Conservation (phyloP, 2,329 filamentous ascomycete genomes). For the Cercospora canescens region DNA sequence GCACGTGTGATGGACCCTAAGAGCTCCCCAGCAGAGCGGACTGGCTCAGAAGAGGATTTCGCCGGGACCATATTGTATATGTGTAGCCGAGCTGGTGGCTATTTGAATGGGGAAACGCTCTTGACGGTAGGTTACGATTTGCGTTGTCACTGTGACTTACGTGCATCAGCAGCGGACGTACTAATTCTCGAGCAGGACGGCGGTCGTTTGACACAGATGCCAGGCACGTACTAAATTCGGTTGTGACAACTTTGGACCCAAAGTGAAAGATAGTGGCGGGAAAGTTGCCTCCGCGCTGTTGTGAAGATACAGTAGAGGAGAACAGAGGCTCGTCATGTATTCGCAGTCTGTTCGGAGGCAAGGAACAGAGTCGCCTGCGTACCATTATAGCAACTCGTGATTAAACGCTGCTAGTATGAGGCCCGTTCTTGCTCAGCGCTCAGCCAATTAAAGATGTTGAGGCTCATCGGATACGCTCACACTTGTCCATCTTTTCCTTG, state of each 20-base stretch:
- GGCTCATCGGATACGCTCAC: no score
- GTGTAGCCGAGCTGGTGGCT: conserved; percentile 63
- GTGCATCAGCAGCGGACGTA: no score
- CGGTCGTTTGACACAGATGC: conserved; percentile 39
- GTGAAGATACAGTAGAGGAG: no score
- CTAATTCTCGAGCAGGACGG: conserved; percentile 4
- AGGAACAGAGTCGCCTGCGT: no score
- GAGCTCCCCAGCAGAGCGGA: conserved; percentile 58
- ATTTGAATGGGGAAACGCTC: conserved; percentile 64
- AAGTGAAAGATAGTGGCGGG: not conserved
- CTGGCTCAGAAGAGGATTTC: conserved; percentile 64
- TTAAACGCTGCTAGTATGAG: no score
- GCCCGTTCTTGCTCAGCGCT: no score
- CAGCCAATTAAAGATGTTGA: no score
- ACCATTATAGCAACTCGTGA: no score
- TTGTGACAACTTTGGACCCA: not conserved
- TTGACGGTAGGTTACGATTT: conserved; percentile 47
- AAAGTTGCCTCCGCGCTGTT: not conserved
- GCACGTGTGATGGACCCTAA: conserved; percentile 51
- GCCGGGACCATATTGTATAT: conserved; percentile 66
- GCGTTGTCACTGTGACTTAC: no score
- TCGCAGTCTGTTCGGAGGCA: no score
- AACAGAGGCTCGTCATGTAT: no score
- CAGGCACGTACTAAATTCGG: conserved; percentile 51
- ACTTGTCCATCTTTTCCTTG: no score